Conservation (phyloP, 2,329 filamentous ascomycete genomes). For the Aspergillus pseudoglaucus region DNA sequence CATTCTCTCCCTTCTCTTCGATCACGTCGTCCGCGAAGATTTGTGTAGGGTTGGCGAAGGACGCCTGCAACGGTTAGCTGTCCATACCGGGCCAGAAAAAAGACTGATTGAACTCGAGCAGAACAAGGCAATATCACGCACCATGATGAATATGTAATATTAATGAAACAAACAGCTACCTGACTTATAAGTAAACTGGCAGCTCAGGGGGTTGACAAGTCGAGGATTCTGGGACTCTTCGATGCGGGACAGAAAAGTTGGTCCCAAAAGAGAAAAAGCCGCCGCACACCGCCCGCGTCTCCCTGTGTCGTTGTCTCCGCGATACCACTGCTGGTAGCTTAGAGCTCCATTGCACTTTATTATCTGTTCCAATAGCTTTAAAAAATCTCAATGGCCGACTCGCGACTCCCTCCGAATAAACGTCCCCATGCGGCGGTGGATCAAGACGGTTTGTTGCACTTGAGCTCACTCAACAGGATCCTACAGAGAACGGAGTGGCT, state of each 20-base stretch:
- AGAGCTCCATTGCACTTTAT: conserved; percentile 9
- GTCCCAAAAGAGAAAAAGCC: not conserved
- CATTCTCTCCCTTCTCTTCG: conserved; percentile 98
- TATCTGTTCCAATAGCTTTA: conserved; percentile 3
- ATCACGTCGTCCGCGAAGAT: conserved; percentile 97
- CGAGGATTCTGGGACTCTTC: conserved; percentile 2
- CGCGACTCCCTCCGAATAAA: conserved; percentile 9
- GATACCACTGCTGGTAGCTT: conserved; percentile 13
- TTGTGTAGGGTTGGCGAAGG: conserved; percentile 71
- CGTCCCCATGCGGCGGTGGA: conserved; percentile 9
- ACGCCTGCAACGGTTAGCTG: conserved; percentile 22
- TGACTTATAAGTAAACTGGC: conserved; percentile 7
- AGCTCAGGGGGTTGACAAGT: conserved; percentile 13
- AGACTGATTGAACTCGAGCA: conserved; percentile 2
- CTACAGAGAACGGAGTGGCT: not conserved
- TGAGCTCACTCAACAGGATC: not conserved
- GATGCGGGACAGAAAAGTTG: conserved; percentile 25
- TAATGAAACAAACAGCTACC: conserved; percentile 10
- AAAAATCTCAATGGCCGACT: conserved; percentile 21
- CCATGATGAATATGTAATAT: conserved; percentile 23
- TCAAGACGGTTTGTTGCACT: not conserved
- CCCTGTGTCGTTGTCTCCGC: not conserved
- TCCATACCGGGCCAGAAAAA: not conserved
- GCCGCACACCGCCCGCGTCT: not conserved
- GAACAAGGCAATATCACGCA: conserved; percentile 9